phyloP scores from a whole-genome alignment of 2,329 filamentous ascomycete genomes.

The Xylaria sp. region DNA sequence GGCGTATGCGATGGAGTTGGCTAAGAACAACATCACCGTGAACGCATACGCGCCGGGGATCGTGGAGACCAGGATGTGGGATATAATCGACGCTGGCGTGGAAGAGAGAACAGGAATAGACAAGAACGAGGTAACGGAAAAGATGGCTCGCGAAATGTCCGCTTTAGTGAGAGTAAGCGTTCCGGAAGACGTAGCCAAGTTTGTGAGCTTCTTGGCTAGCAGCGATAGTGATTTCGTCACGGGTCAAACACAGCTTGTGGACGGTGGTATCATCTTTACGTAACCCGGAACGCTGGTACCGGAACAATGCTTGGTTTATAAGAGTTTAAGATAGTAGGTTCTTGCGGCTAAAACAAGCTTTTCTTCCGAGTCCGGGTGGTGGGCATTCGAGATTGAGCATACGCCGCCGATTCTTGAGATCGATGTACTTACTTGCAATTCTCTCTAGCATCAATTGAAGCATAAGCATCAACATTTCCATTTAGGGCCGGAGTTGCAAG shows the following conservation, averaged over 20 bases:
- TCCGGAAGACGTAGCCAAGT: conserved; percentile 70
- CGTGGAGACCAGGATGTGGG: conserved; percentile 75
- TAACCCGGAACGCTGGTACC: neutral
- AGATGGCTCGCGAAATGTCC: conserved; percentile 64
- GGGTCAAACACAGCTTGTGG: conserved; percentile 71
- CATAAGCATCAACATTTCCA: no score
- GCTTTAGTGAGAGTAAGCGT: conserved; percentile 66
- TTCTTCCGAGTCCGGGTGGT: no score
- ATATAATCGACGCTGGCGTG: conserved; percentile 70
- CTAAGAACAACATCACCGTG: conserved; percentile 70
- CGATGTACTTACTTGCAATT: no score
- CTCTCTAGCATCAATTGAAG: no score
- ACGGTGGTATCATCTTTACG: conserved; percentile 60
- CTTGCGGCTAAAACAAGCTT: no score
- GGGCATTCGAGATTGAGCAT: no score
- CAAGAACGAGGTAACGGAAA: conserved; percentile 65
- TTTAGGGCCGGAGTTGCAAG: no score
- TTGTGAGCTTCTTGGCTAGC: conserved; percentile 70
- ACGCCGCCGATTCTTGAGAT: no score
- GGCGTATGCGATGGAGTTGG: conserved; percentile 73
- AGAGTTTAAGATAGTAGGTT: no score
- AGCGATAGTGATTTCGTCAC: conserved; percentile 72
- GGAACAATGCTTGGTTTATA: neutral
- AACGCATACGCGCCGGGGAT: conserved; percentile 76
- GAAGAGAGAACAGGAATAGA: conserved; percentile 61